Evolutionary conservation across 2,329 filamentous ascomycete species (phyloP), one percentile per base, ranked within the genome.

Genomic region (Sporothrix protearum): DNA sequence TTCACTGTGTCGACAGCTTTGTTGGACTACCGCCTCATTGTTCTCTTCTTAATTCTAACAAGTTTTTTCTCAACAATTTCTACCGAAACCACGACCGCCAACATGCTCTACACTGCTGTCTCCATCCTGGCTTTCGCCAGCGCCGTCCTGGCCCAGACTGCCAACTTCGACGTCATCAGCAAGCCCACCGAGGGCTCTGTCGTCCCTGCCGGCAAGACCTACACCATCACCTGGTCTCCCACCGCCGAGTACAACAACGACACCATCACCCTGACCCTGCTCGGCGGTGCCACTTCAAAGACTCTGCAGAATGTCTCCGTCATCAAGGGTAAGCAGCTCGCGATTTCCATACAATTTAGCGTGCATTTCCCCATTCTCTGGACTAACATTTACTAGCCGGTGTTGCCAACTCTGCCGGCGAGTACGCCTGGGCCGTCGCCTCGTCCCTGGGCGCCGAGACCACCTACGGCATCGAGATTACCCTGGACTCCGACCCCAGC

Each of bases 401-500:
- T 71, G 77, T 89, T 75, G 76, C 83, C 73, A 85, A 85, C 79
- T 77, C 79, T 61, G 77, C 76, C 47, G 83, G 82, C 70, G 75
- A 76, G 22, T 89, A 81, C 82, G 75, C 73, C 73, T 90, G 88
- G 88, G 74, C 77, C 30, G 82, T 89, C 68, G 81, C 81, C 77
- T 76, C 81, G 73, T 74, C 77, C 36, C 82, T 86, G 36, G 85
- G 84, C 55, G n/a, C 76, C 71, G 77, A 81, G 53, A 81, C 80
- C 69, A 83, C 83, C 77, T 90, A 90, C 80, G 88, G 88, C 75
- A 81, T 91, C 78, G 81, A 83, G 80, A 81, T 91, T 80, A 78
- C 79, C 74, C 82, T 84, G 47, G 83, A 86, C 75, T 80, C 79
- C 74, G 77, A 88, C 80, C 70, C 81, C 28, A 74, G 67, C 12